phyloP scores from a whole-genome alignment of 2,329 filamentous ascomycete genomes.

The Aspergillus felis region DNA sequence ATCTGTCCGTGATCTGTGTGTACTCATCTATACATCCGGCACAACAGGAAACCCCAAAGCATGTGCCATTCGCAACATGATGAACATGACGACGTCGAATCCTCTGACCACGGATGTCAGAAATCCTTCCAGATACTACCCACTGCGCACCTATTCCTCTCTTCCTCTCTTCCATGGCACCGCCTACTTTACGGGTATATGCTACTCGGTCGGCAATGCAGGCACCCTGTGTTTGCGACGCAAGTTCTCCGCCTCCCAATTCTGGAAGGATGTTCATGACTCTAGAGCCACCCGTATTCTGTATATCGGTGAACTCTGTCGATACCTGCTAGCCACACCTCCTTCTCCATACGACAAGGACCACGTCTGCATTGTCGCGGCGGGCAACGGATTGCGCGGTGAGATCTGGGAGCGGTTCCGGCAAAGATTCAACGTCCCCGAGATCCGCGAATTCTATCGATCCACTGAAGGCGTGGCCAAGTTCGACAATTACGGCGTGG shows the following conservation, averaged over 20 bases:
- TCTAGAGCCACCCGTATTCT: slow-evolving; percentile 42
- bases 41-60: slow-evolving; percentile 48
- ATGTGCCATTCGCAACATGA: slow-evolving; percentile 39
- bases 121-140: slow-evolving; percentile 40
- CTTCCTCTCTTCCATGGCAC: slow-evolving; percentile 50
- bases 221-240: slow-evolving; percentile 43
- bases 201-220: slow-evolving; percentile 37
- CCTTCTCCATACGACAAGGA: slow-evolving; percentile 43
- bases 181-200: slow-evolving; percentile 44
- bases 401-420: slow-evolving; percentile 50
- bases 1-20: slow-evolving; percentile 31
- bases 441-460: slow-evolving; percentile 48
- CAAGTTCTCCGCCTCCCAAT: slow-evolving; percentile 45
- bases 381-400: slow-evolving; percentile 46
- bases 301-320: slow-evolving; percentile 48
- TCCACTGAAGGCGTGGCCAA: slow-evolving; percentile 47
- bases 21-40: slow-evolving; percentile 48
- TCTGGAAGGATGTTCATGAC: slow-evolving; percentile 45
- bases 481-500: slow-evolving; percentile 43
- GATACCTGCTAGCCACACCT: slow-evolving; percentile 46
- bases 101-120: slow-evolving; percentile 33
- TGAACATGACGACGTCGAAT: slow-evolving; percentile 35
- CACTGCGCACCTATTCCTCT: slow-evolving; percentile 45
- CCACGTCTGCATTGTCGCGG: slow-evolving; percentile 43
- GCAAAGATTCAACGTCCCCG: slow-evolving; percentile 40